Percentiles rank a stretch among this genome's conserved stretches.
phyloP scores from a whole-genome alignment of 768 basidiomycete genomes.

The Hemileccinum impolitum region DNA sequence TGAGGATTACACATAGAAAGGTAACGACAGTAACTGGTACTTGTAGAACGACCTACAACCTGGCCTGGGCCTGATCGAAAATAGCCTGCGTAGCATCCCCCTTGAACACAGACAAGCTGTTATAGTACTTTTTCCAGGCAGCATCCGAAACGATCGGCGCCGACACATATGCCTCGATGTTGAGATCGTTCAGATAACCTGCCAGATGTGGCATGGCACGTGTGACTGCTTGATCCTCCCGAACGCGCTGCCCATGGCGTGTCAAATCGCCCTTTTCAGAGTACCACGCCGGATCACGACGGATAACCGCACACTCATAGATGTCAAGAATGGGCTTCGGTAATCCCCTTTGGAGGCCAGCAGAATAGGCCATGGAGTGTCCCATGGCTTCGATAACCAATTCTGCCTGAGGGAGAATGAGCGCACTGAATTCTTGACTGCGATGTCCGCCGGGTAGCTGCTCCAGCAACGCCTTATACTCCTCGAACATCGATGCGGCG shows the following conservation, averaged over 20 bases:
- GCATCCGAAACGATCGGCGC: constrained; percentile 53
- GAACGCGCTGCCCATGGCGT: constrained; percentile 44
- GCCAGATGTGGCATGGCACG: constrained; percentile 43
- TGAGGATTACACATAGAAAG: too few species aligned
- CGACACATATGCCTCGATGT: constrained; percentile 47
- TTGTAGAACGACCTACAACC: constrained; percentile 31
- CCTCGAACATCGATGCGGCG: constrained; percentile 42
- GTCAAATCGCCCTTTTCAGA: constrained; percentile 48
- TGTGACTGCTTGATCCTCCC: constrained; percentile 45
- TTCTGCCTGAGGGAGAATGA: constrained; percentile 56
- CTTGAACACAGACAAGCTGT: constrained; percentile 38
- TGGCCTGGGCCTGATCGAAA: constrained; percentile 39
- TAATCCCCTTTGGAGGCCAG: constrained; percentile 42
- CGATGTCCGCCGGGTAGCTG: constrained; percentile 28
- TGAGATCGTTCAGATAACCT: constrained; percentile 39
- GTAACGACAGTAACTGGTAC: too few species aligned
- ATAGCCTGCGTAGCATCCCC: constrained; percentile 38
- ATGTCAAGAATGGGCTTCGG: constrained; percentile 51
- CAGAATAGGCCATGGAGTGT: constrained; percentile 58
- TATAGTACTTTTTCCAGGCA: constrained; percentile 47
- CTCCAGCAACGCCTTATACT: constrained; percentile 40
- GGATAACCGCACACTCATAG: constrained; percentile 51
- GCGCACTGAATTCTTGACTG: constrained; percentile 43
- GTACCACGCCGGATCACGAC: constrained; percentile 59
- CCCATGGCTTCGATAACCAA: constrained; percentile 57